Evolutionary conservation across 768 basidiomycete species (phyloP).

Genomic region (Pisolithus microcarpus): DNA sequence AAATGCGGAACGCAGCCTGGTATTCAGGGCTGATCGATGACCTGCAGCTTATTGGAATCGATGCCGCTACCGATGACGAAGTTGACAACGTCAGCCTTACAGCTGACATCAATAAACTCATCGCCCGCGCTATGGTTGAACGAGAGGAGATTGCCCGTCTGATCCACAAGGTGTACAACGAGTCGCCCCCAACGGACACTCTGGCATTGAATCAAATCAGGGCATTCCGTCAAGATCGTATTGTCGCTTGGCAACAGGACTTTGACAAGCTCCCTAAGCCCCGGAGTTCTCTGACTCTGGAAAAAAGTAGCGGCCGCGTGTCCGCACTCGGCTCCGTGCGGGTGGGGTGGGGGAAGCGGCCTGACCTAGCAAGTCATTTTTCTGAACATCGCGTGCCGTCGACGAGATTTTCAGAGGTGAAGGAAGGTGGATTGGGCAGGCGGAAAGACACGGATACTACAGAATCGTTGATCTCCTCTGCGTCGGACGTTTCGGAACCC

Average conservation of each 20-base stretch:
- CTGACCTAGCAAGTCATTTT: conserved; percentile 47
- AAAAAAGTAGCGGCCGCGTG: conserved; percentile 44
- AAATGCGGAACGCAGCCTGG: conserved; percentile 66
- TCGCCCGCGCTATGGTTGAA: conserved; percentile 68
- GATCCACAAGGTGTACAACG: conserved; percentile 74
- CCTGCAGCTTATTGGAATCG: conserved; percentile 67
- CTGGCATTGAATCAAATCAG: conserved; percentile 82
- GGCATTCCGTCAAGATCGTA: conserved; percentile 82
- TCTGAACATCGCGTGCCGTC: conserved; percentile 53
- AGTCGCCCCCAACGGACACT: conserved; percentile 77
- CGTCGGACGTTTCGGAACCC: conserved; percentile 64
- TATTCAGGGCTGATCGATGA: conserved; percentile 71
- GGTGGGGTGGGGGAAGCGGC: conserved; percentile 62
- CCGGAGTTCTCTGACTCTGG: conserved; percentile 42
- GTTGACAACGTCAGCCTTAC: conserved; percentile 57
- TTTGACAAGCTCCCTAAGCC: conserved; percentile 80
- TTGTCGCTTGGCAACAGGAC: conserved; percentile 95
- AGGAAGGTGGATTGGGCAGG: conserved; percentile 45
- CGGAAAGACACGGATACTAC: conserved; percentile 44
- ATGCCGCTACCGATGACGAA: conserved; percentile 74
- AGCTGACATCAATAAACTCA: conserved; percentile 57
- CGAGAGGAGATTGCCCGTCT: conserved; percentile 63
- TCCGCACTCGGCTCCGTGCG: conserved; percentile 67
- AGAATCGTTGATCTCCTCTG: conserved; percentile 58
- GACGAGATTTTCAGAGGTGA: conserved; percentile 65